Evolutionary conservation across 805 yeast genomes (phyloP), one percentile per base, ranked within the genome.

Genomic region (Lachancea fermentati): DNA sequence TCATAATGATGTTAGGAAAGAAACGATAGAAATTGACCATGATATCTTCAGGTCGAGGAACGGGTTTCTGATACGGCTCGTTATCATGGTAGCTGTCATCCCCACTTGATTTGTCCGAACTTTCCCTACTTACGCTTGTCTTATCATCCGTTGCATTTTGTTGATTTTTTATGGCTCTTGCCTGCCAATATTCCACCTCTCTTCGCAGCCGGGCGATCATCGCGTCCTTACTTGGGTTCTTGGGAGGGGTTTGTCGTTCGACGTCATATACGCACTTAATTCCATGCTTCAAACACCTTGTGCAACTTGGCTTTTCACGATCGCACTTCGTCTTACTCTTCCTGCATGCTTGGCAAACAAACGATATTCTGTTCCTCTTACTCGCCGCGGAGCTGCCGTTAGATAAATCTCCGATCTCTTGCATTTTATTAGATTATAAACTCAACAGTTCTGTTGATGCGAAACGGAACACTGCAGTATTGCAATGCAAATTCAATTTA

Each of bases 251-350:
- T 43, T 62, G 66, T 12, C 43, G 47, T 12, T 52, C 58, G 2
- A 58, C 52, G 36, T 62, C 67, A 42, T 62, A 62, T 3, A 58
- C 33, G 44, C 67, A 62, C 4, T 41, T 22, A 13, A 58, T 32
- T 15, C 50, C 53, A 25, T 54, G 50, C 34, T 52, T 51, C 9
- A 45, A 40, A 44, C 67, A 62, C 19, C 65, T 43, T 5, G 51
- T 36, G 42, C 67, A 62, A 13, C 45, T 31, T 13, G 63, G 62
- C 41, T 59, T 60, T 29, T 50, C 52, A 30, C 56, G 52, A 42
- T 62, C 65, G 41, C 67, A 62, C 39, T 55, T 61, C 1, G 63
- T 57, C 44, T 61, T 59, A 1, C 62, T 51, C 36, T 49, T 52
- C 35, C 66, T 43, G 36, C 67, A 62, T 1, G 53, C 51, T 36